Evolutionary conservation across 257 asterid species (phyloP), one percentile per base, ranked within the genome.

Genomic region (Solanum sitiens): DNA sequence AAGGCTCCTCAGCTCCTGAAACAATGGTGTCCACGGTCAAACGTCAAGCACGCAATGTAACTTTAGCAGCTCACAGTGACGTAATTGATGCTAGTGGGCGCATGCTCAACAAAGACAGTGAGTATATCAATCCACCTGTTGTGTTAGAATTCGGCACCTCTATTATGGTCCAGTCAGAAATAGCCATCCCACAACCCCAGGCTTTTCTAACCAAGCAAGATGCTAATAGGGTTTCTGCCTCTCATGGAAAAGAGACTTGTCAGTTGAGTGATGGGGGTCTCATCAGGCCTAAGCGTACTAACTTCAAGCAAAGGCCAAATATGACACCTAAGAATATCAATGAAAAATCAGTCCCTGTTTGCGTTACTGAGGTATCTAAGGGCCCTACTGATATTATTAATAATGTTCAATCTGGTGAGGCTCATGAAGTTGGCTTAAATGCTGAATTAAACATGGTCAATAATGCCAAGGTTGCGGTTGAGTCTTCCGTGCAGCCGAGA

Each of bases 271-370:
- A 96, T 75, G 93, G 91, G 82, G 89, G 91, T 83, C 68, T 56
- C 80, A 86, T 94, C 61, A 93, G 89, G 83, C 90, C 90, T 80
- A 93, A 91, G 94, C 92, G 89, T 63, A 71, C 91, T 16, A 88
- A 92, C 89, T 90, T 92, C 86, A 95, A 92, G 90, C 98, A 91
- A 89, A 96, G 90, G 92, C 94, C 90, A 87, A 94, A 83, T 90
- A 87, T 37, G 89, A 65, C 86, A 56, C 93, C 74, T 83, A 95
- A 89, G 90, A 87, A 91, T 74, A 71, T 42, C 53, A 89, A 87
- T 80, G 95, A 91, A 86, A 91, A 93, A 71, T 70, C 93, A 18
- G 88, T 77, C 75, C 72, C 93, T 33, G 83, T 44, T 88, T 45
- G 39, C 83, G 50, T 85, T 59, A 32, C 88, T 56, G 95, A 92